These are phyloP conservation scores for Cerrena zonata DNA, from an alignment of 1,284 basidiomycete genomes.

Conservation along the genomic window DNA sequence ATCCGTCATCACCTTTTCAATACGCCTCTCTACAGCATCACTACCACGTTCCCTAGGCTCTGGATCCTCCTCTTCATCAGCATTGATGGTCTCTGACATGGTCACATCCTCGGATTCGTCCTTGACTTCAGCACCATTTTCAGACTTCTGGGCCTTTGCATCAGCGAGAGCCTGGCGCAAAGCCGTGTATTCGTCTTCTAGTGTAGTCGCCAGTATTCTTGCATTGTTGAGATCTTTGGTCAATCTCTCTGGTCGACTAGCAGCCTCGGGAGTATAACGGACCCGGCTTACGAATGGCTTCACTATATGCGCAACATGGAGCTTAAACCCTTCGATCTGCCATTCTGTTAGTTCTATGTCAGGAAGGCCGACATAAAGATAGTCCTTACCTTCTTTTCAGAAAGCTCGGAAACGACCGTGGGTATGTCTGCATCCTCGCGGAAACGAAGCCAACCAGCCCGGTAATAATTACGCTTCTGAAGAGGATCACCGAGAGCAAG, in stretches of 20 bases:
- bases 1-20: slow-evolving; percentile 68
- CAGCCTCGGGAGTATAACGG: slow-evolving; percentile 75
- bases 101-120: slow-evolving; percentile 38
- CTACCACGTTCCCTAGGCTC: slow-evolving; percentile 58
- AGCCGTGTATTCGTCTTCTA: slow-evolving; percentile 64
- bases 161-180: slow-evolving; percentile 44
- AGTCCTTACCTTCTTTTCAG: slow-evolving; percentile 72
- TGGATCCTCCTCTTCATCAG: slow-evolving; percentile 48
- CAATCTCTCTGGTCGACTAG: slow-evolving; percentile 73
- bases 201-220: slow-evolving; percentile 59
- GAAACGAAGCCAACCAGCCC: slow-evolving; percentile 88
- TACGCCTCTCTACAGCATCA: slow-evolving; percentile 66
- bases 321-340: slow-evolving; percentile 87
- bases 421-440: slow-evolving; percentile 77
- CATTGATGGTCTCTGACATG: slow-evolving; percentile 38
- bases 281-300: slow-evolving; percentile 74
- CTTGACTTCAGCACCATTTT: slow-evolving; percentile 11
- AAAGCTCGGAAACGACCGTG: slow-evolving; percentile 62
- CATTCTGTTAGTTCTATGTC: slow-evolving; percentile 8
- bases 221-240: slow-evolving; percentile 73
- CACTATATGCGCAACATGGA: slow-evolving; percentile 80
- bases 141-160: slow-evolving; percentile 20
- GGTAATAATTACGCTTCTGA: slow-evolving; percentile 84
- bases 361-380: not conserved
- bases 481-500: slow-evolving; percentile 86